Evolutionary conservation across 225 moss, liverwort and hornwort species (phyloP).

Genomic region (Climacium dendroides): DNA sequence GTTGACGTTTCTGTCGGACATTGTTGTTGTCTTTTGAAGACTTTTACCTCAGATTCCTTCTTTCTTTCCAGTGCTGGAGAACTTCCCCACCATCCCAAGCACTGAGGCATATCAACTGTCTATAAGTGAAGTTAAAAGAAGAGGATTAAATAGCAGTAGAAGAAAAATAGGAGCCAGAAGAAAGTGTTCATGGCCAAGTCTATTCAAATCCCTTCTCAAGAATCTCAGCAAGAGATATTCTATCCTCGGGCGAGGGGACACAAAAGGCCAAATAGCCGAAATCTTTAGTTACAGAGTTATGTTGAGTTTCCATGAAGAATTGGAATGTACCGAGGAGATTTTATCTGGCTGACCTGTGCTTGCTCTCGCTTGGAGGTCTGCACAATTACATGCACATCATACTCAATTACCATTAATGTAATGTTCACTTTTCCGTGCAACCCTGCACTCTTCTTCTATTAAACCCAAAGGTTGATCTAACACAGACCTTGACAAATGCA

Average conservation of each 20-base stretch:
- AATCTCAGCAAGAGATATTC: not conserved
- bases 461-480: not conserved
- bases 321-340: constrained; percentile 8
- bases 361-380: constrained; percentile 6
- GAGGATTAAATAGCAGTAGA: not conserved
- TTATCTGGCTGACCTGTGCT: not conserved
- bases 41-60: constrained; percentile 5
- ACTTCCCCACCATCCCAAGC: constrained; percentile 30
- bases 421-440: not conserved
- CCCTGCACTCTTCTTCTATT: not conserved
- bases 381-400: not conserved
- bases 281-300: not conserved
- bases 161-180: not conserved
- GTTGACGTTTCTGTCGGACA: not conserved
- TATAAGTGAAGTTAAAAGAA: not conserved
- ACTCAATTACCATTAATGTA: not conserved
- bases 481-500: not conserved
- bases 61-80: constrained; percentile 9
- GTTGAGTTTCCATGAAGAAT: not conserved
- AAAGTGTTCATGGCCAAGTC: not conserved
- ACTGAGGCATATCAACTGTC: constrained; percentile 9
- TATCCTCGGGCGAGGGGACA: not conserved
- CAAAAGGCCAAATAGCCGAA: not conserved
- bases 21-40: not conserved
- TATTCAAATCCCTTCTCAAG: not conserved